Conservation (phyloP, 768 basidiomycete species). For the Tulasnella sp. region DNA sequence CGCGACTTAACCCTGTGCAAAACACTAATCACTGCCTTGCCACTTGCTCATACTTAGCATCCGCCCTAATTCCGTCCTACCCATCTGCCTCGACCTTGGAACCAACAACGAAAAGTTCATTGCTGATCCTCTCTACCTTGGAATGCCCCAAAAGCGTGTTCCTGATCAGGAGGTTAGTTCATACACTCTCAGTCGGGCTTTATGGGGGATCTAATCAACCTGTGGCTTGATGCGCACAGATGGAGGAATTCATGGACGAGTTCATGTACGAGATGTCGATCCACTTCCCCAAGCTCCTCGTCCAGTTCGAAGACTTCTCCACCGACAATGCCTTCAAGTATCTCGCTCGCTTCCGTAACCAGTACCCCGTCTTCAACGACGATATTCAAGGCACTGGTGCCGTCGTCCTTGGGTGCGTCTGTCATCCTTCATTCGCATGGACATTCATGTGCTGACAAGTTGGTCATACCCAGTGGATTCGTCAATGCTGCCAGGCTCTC, state of each 20-base stretch:
- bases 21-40: not conserved
- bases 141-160: conserved; percentile 63
- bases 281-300: conserved; percentile 69
- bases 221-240: conserved; percentile 26
- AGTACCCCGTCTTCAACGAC: conserved; percentile 80
- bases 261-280: conserved; percentile 77
- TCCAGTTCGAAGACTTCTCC: conserved; percentile 92
- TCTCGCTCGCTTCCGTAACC: conserved; percentile 63
- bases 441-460: not conserved
- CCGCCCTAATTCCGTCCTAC: conserved; percentile 67
- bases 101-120: conserved; percentile 76
- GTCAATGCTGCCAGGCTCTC: conserved; percentile 77
- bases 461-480: conserved; percentile 44
- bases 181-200: not conserved
- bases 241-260: conserved; percentile 83
- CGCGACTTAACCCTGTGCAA: conserved; percentile 27
- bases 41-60: conserved; percentile 40
- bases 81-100: conserved; percentile 81
- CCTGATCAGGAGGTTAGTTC: conserved; percentile 39
- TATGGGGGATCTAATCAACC: not conserved
- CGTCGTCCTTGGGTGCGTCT: conserved; percentile 52
- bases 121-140: conserved; percentile 84
- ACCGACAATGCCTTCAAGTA: conserved; percentile 87
- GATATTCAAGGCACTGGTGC: conserved; percentile 90
- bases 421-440: conserved; percentile 29